Evolutionary conservation across 805 yeast genomes (phyloP), one percentile per base, ranked within the genome.

Genomic region (Candida endomychidarum): DNA sequence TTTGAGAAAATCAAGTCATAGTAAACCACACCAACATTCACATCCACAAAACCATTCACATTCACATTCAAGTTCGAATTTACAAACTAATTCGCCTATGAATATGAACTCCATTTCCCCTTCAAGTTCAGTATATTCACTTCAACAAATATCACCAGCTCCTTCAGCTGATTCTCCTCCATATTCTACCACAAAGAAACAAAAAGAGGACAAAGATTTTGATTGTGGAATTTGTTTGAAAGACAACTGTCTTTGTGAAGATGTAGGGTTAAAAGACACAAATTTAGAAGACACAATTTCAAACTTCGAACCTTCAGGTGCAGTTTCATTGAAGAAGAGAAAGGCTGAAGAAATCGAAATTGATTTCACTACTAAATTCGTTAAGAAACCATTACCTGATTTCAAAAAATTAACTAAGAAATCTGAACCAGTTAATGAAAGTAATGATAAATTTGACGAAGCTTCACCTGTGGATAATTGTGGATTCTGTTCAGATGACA

Each of bases 401-500:
- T 61, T 61, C 45, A 65, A 53, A 45, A 66, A 58, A 33, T 47
- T 59, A 33, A 25, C 21, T 7, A 37, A 24, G 9, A 36, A 12
- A 20, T 28, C 40, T 9, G 8, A 16, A 38, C 26, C 22, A 5
- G 15, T 14, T 10, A 28, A 23, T 37, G 31, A 17, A 8, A 8
- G 10, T n/a, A 15, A 10, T 15, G 24, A 46, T 47, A 2, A 52
- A 16, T 67, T 70, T 42, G 64, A 71, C 44, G 77, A 73, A 36
- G 61, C 62, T 26, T 74, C 77, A 1, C 75, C 79, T 5, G 70
- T 72, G 44, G 95, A 86, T 49, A 79, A 84, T 43, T 91, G 98
- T 62, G 98, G 98, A 0, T 90, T 91, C 61, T 91, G 98, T 56
- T 79, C 95, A 0, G 96, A 86, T 50, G 93, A 81, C 50, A 81